Percentiles rank a stretch among this genome's conserved stretches.
These are phyloP conservation scores for Choanephora cucurbitarum DNA, from an alignment of 371 early-diverging fungal species.

Conservation along the genomic window DNA sequence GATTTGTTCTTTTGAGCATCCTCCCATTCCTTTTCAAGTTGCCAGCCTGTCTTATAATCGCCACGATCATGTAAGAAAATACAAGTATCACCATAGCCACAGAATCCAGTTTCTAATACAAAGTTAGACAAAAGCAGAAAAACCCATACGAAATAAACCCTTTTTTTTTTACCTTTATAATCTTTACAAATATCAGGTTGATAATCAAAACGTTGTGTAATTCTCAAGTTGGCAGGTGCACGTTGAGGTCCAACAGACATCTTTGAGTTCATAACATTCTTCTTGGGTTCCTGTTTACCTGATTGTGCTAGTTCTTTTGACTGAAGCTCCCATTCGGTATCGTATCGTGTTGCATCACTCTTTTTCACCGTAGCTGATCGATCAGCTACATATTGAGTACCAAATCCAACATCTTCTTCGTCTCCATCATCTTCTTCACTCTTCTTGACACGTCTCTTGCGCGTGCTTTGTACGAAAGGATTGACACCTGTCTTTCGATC, in stretches of 20 bases:
- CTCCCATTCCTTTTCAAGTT: slow-evolving; percentile 95
- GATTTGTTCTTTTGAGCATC: slow-evolving; percentile 71
- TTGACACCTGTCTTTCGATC: slow-evolving; percentile 43
- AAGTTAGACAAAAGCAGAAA: not conserved
- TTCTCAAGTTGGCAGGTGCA: slow-evolving; percentile 83
- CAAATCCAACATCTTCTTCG: slow-evolving; percentile 40
- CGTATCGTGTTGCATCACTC: slow-evolving; percentile 56
- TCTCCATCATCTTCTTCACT: slow-evolving; percentile 30
- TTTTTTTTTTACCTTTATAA: slow-evolving; percentile 76
- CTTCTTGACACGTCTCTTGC: slow-evolving; percentile 35
- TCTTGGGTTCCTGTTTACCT: slow-evolving; percentile 36
- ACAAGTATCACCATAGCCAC: slow-evolving; percentile 97
- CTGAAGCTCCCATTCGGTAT: slow-evolving; percentile 51
- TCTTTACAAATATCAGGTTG: slow-evolving; percentile 98
- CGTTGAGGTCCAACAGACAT: slow-evolving; percentile 84
- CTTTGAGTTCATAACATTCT: slow-evolving; percentile 47
- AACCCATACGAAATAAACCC: not conserved
- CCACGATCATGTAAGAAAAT: slow-evolving; percentile 97
- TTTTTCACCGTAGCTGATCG: slow-evolving; percentile 43
- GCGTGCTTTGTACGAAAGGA: slow-evolving; percentile 48
- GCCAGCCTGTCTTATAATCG: slow-evolving; percentile 96
- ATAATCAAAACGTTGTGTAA: slow-evolving; percentile 91
- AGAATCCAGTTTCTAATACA: slow-evolving; percentile 77
- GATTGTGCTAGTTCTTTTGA: slow-evolving; percentile 41
- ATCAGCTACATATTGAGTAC: slow-evolving; percentile 60